A percentile compares a stretch with the other conserved stretches of the same genome.
Conservation (phyloP, 495 filamentous ascomycete genomes). For the Neurospora sp. region DNA sequence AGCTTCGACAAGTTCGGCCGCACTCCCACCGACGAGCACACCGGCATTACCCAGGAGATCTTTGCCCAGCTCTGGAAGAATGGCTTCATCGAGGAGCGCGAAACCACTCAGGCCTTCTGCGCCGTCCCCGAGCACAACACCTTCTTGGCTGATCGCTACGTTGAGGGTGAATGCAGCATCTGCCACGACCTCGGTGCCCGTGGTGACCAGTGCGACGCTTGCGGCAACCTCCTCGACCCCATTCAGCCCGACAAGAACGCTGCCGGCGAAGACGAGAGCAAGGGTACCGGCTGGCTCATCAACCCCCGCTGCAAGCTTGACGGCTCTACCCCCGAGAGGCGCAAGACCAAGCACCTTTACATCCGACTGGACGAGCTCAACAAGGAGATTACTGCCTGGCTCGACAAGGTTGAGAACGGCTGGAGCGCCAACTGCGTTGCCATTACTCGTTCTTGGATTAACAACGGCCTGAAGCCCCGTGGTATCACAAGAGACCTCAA, state of each 20-base stretch:
- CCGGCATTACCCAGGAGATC: slow-evolving; percentile 74
- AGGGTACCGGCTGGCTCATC: slow-evolving; percentile 27
- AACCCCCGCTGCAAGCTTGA: slow-evolving; percentile 72
- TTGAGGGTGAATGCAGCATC: slow-evolving; percentile 70
- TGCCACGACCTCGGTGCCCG: slow-evolving; percentile 75
- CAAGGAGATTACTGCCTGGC: slow-evolving; percentile 62
- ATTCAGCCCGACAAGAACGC: slow-evolving; percentile 34
- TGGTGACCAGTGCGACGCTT: slow-evolving; percentile 76
- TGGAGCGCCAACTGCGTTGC: slow-evolving; percentile 71
- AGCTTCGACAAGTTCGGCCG: slow-evolving; percentile 77
- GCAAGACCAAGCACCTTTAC: slow-evolving; percentile 56
- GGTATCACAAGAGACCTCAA: slow-evolving; percentile 88
- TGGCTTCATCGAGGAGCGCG: slow-evolving; percentile 72
- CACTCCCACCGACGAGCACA: slow-evolving; percentile 73
- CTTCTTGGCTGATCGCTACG: slow-evolving; percentile 88
- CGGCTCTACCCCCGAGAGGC: slow-evolving; percentile 60
- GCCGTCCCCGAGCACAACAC: slow-evolving; percentile 54
- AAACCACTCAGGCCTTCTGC: slow-evolving; percentile 73
- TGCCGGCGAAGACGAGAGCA: slow-evolving; percentile 12
- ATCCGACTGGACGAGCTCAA: slow-evolving; percentile 72
- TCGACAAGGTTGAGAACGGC: slow-evolving; percentile 36
- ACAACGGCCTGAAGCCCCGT: slow-evolving; percentile 69
- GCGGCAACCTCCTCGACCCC: slow-evolving; percentile 67
- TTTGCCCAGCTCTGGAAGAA: slow-evolving; percentile 69
- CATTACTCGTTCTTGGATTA: slow-evolving; percentile 70